phyloP scores from a whole-genome alignment of 2,329 filamentous ascomycete species.

The Periconia sp. region DNA sequence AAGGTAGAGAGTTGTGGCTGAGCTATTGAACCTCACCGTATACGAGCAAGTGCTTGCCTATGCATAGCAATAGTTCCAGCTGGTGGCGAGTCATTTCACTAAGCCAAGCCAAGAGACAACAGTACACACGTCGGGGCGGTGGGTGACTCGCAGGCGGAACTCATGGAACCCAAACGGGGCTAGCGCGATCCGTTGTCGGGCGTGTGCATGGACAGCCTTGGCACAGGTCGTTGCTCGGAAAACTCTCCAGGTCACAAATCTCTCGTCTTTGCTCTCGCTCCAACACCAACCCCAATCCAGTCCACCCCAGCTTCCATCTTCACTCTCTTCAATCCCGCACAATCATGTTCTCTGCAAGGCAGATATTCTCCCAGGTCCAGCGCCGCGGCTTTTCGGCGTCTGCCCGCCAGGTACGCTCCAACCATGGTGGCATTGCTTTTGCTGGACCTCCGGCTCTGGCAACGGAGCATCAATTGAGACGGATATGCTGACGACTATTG shows the following conservation, averaged over 20 bases:
- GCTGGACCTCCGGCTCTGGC: slow-evolving; percentile 14
- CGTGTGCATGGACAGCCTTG: slow-evolving; percentile 23
- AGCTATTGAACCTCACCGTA: too few relatives aligned
- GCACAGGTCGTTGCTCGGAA: slow-evolving; percentile 23
- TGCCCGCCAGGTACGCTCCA: slow-evolving; percentile 55
- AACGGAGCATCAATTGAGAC: slow-evolving; percentile 16
- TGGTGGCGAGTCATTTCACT: too few relatives aligned
- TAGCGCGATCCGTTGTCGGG: slow-evolving; percentile 6
- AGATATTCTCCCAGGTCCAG: slow-evolving; percentile 58
- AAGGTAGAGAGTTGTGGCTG: too few relatives aligned
- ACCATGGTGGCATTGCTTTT: slow-evolving; percentile 29
- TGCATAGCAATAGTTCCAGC: too few relatives aligned
- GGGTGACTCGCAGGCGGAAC: too few relatives aligned
- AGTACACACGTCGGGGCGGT: too few relatives aligned
- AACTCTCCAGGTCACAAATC: slow-evolving; percentile 33
- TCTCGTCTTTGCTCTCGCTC: slow-evolving; percentile 19
- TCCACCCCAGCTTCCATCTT: slow-evolving; percentile 35
- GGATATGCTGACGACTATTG: slow-evolving; percentile 28
- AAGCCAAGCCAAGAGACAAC: too few relatives aligned
- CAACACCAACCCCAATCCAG: slow-evolving; percentile 11
- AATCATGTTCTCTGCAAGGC: slow-evolving; percentile 73
- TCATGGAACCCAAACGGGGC: not conserved
- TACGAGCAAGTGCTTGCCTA: too few relatives aligned
- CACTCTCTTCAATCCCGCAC: slow-evolving; percentile 24
- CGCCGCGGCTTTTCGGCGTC: slow-evolving; percentile 60